Percentiles rank a stretch among this genome's conserved stretches.
Evolutionary conservation across 2,329 filamentous ascomycete species (phyloP).

Genomic region (Rasamsonia emersonii): DNA sequence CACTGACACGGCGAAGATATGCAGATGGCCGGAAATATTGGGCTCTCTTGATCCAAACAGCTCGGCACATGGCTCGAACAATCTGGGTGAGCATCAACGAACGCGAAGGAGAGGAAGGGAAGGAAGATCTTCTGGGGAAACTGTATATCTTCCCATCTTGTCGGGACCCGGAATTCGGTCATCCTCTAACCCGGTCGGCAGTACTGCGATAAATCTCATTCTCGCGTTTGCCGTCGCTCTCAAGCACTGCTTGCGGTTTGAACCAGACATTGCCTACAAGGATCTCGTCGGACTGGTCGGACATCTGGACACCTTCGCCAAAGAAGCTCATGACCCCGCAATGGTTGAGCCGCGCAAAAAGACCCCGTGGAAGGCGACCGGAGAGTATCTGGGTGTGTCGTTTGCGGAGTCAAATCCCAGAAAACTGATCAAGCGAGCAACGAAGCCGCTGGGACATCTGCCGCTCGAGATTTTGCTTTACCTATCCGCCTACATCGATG

Average conservation of each 20-base stretch:
- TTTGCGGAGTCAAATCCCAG: slow-evolving; percentile 72
- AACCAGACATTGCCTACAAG: slow-evolving; percentile 68
- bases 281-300: slow-evolving; percentile 62
- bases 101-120: slow-evolving; percentile 48
- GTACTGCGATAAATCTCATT: slow-evolving; percentile 65
- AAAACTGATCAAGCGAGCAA: slow-evolving; percentile 65
- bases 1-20: slow-evolving; percentile 30
- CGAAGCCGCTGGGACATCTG: slow-evolving; percentile 69
- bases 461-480: slow-evolving; percentile 73
- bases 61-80: slow-evolving; percentile 54
- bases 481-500: slow-evolving; percentile 58
- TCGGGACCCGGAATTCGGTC: not conserved
- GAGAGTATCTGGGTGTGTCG: slow-evolving; percentile 66
- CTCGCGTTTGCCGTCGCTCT: slow-evolving; percentile 68
- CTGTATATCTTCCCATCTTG: slow-evolving; percentile 32
- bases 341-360: slow-evolving; percentile 32
- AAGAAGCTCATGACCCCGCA: slow-evolving; percentile 42
- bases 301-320: slow-evolving; percentile 69
- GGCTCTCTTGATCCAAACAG: slow-evolving; percentile 48
- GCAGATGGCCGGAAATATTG: slow-evolving; percentile 57
- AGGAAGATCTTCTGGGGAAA: slow-evolving; percentile 62
- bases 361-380: slow-evolving; percentile 53
- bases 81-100: slow-evolving; percentile 74
- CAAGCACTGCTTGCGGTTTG: slow-evolving; percentile 76
- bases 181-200: slow-evolving; percentile 18